Percentiles rank a stretch among this genome's conserved stretches.
These are phyloP conservation scores for Suillus sp. DNA, from an alignment of 768 basidiomycete species.

Conservation along the genomic window DNA sequence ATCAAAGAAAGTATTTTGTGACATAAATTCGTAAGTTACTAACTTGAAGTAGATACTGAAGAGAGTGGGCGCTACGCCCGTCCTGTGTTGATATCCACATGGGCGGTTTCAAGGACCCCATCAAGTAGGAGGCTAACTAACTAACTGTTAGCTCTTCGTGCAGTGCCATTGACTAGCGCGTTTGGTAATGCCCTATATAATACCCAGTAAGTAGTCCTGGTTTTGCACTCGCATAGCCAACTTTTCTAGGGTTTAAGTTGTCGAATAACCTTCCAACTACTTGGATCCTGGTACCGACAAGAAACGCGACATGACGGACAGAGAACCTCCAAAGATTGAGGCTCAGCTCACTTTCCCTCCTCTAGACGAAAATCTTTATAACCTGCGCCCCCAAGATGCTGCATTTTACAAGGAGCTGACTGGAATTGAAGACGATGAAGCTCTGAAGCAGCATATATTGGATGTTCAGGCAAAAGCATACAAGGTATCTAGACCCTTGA, in stretches of 20 bases:
- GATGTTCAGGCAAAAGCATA: conserved; percentile 30
- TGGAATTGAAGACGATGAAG: conserved; percentile 29
- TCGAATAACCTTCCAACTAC: not conserved
- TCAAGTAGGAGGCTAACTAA: not conserved
- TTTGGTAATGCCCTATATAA: not conserved
- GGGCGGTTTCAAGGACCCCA: not conserved
- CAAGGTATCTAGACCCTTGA: conserved; percentile 15
- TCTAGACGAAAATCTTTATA: conserved; percentile 12
- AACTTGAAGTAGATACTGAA: not conserved
- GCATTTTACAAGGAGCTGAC: conserved; percentile 28
- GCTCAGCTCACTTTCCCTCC: conserved; percentile 4
- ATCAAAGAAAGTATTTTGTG: not conserved
- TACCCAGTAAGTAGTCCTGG: not conserved
- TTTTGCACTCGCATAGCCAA: not conserved
- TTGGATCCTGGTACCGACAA: not conserved
- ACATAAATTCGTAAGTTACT: not conserved
- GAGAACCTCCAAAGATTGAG: not conserved
- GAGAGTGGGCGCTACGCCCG: not conserved
- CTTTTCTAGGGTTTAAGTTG: not conserved
- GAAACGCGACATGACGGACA: not conserved
- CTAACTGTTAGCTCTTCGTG: not conserved
- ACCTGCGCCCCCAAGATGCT: not conserved
- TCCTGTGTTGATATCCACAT: not conserved
- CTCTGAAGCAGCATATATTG: conserved; percentile 29
- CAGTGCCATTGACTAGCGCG: not conserved